These are phyloP conservation scores for Torulaspora delbrueckii DNA, from an alignment of 805 yeast genomes.

Conservation along the genomic window DNA sequence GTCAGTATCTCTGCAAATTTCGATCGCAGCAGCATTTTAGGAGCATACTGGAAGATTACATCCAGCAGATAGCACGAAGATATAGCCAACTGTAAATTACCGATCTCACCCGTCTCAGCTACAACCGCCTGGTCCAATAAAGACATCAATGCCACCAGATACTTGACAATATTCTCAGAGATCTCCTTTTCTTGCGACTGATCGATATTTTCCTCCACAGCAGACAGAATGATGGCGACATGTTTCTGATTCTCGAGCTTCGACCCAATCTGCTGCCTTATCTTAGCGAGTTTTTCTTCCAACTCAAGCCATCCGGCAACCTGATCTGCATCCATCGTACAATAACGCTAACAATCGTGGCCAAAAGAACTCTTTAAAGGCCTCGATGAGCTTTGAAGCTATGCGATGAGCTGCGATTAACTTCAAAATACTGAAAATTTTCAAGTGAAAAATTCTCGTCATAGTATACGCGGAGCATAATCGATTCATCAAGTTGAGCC, in stretches of 20 bases:
- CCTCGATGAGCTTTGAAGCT: background rate
- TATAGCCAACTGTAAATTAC: constrained; percentile 62
- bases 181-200: constrained; percentile 48
- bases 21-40: constrained; percentile 61
- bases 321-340: constrained; percentile 30
- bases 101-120: constrained; percentile 43
- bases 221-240: constrained; percentile 73
- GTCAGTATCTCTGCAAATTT: constrained; percentile 75
- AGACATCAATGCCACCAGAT: constrained; percentile 78
- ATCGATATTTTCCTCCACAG: constrained; percentile 83
- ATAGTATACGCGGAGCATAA: background rate
- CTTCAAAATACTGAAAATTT: constrained; percentile 11
- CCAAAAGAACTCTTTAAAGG: background rate
- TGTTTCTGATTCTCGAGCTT: constrained; percentile 83
- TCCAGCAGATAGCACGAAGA: constrained; percentile 79
- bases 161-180: constrained; percentile 66
- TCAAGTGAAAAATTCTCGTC: constrained; percentile 1
- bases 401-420: constrained; percentile 32
- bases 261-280: constrained; percentile 69
- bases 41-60: constrained; percentile 66
- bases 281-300: constrained; percentile 58
- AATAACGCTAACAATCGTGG: background rate
- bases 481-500: background rate
- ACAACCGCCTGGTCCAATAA: constrained; percentile 68
- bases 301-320: constrained; percentile 42